Conservation (phyloP, 495 filamentous ascomycete genomes). For the Xylaria curta region DNA sequence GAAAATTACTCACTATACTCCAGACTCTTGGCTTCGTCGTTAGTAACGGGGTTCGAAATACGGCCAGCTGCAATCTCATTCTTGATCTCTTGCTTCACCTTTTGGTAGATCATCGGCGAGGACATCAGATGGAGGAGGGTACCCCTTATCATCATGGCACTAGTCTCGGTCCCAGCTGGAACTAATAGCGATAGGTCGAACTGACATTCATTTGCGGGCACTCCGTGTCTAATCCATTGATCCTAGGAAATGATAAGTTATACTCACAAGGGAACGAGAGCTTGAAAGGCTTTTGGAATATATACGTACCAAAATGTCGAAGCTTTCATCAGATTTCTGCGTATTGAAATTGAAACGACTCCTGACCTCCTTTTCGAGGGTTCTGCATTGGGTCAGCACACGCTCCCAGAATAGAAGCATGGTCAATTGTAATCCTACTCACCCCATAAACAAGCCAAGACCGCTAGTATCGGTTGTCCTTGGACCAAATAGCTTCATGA, state of each 20-base stretch:
- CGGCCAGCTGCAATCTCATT: constrained; percentile 37
- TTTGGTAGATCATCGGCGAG: constrained; percentile 51
- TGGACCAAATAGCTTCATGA: constrained; percentile 16
- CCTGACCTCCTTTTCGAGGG: not conserved
- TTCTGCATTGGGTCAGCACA: not conserved
- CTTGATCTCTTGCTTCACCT: constrained; percentile 64
- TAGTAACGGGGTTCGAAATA: constrained; percentile 43
- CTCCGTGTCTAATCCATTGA: constrained; percentile 42
- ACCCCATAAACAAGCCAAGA: constrained; percentile 6
- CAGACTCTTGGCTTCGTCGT: constrained; percentile 48
- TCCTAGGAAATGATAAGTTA: constrained; percentile 27
- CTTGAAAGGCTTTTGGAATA: no score
- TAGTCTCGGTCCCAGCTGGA: constrained; percentile 67
- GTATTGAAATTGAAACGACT: not conserved
- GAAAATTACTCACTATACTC: constrained; percentile 39
- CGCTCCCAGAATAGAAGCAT: not conserved
- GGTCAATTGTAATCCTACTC: not conserved
- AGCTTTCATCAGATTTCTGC: not conserved
- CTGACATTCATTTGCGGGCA: constrained; percentile 40
- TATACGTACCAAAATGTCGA: constrained; percentile 12
- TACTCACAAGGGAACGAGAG: not conserved
- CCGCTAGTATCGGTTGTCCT: constrained; percentile 16
- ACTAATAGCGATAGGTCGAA: constrained; percentile 43
- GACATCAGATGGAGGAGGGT: constrained; percentile 58
- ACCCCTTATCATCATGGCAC: constrained; percentile 41